These are phyloP conservation scores for Pseudogymnoascus sp. DNA, from an alignment of 2,329 filamentous ascomycete genomes.

Conservation along the genomic window DNA sequence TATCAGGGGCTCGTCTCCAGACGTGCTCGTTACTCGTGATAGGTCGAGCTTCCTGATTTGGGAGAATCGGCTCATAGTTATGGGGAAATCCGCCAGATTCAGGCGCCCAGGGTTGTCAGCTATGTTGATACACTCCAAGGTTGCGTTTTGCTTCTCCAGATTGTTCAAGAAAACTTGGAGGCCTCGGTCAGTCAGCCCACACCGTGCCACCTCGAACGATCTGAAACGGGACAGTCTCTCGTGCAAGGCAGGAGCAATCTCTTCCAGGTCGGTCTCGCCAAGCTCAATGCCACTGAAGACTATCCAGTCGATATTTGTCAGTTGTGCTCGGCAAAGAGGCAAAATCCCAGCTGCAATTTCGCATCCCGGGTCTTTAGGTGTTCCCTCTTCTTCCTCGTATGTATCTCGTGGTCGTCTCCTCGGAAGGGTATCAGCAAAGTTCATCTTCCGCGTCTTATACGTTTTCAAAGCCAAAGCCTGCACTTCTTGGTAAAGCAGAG, in stretches of 20 bases:
- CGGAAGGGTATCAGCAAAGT: slow-evolving; percentile 56
- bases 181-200: slow-evolving; percentile 49
- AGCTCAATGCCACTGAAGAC: slow-evolving; percentile 59
- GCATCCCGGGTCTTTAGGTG: slow-evolving; percentile 53
- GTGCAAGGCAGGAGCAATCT: slow-evolving; percentile 56
- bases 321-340: slow-evolving; percentile 56
- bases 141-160: slow-evolving; percentile 55
- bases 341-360: slow-evolving; percentile 63
- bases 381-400: slow-evolving; percentile 37
- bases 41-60: slow-evolving; percentile 59
- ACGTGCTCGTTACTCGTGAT: slow-evolving; percentile 55
- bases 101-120: slow-evolving; percentile 59
- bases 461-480: slow-evolving; percentile 60
- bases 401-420: slow-evolving; percentile 39
- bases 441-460: slow-evolving; percentile 51
- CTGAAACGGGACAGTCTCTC: slow-evolving; percentile 57
- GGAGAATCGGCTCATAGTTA: slow-evolving; percentile 57
- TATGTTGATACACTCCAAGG: slow-evolving; percentile 58
- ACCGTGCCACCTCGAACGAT: slow-evolving; percentile 59
- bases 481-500: slow-evolving; percentile 59
- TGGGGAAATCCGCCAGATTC: slow-evolving; percentile 55
- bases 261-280: slow-evolving; percentile 63
- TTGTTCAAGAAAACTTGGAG: slow-evolving; percentile 56
- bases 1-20: slow-evolving; percentile 55
- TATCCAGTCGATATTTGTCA: slow-evolving; percentile 65